A percentile compares a stretch with the other conserved stretches of the same genome.
phyloP scores from a whole-genome alignment of 225 moss, liverwort and hornwort genomes.

The Sphagnum contortum region DNA sequence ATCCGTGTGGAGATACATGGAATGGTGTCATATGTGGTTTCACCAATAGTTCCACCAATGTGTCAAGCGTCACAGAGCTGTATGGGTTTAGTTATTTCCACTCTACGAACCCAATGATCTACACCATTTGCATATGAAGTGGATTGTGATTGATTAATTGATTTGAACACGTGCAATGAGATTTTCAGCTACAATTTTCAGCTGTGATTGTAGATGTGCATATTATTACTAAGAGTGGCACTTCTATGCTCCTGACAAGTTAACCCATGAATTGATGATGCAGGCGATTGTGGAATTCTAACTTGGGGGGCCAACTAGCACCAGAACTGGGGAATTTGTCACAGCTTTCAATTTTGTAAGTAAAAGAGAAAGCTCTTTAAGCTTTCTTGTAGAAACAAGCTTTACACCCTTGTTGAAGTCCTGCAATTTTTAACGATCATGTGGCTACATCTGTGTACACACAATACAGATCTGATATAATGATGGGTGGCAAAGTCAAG shows the following conservation, averaged over 20 bases:
- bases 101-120: neutral
- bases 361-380: too few species aligned
- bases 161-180: too few species aligned
- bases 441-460: neutral
- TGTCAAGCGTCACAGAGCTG: constrained; percentile 57
- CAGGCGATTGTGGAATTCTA: constrained; percentile 40
- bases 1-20: constrained; percentile 54
- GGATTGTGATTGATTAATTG: too few species aligned
- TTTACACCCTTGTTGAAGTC: neutral
- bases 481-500: neutral
- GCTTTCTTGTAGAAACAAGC: neutral
- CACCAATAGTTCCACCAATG: neutral
- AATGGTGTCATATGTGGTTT: constrained; percentile 26
- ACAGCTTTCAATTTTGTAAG: constrained; percentile 35
- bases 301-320: constrained; percentile 48
- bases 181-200: neutral
- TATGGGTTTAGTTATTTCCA: constrained; percentile 12
- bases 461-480: neutral
- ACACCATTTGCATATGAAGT: too few species aligned
- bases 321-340: constrained; percentile 59
- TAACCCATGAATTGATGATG: neutral
- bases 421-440: neutral
- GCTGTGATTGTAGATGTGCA: neutral
- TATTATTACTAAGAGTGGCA: neutral
- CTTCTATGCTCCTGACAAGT: too few species aligned